Evolutionary conservation across 2,329 filamentous ascomycete genomes (phyloP), one percentile per base, ranked within the genome.

Genomic region (Colletotrichum sp.): DNA sequence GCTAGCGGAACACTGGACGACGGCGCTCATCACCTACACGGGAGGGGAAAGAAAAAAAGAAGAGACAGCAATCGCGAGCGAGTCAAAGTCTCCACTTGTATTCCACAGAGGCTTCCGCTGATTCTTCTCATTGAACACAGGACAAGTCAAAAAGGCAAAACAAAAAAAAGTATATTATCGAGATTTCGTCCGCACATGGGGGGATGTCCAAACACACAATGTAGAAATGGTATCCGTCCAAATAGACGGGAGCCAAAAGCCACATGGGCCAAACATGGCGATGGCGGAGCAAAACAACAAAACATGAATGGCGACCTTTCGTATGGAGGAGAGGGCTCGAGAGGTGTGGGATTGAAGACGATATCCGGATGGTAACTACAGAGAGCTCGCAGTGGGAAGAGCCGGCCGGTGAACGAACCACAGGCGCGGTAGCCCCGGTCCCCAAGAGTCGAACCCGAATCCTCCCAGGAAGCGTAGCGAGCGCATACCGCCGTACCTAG

Each of bases 1-100:
- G 24, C 55, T 70, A 38, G 68, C 60, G 24, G 65, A 55, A 69
- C 32, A 28, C 62, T 64, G 34, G 69, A 67, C 16, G 61, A 52
- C 21, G 43, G 43, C n/a, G 43, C n/a, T 52, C 43, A 52, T 10
- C n/a, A 21, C n/a, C 38, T 72, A 16, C 24, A 52, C 30, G 52
- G 64, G 30, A 56, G 36, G 21, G 68, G 61, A 34, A 43, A 71
- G 32, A 43, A 43, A 28, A 43, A 28, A 32, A 32, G n/a, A 66
- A 32, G 60, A 43, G 10, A 52, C 34, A 72, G 48, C 52, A 52
- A 34, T 48, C 12, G 70, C 15, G 48, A 68, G 43, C 73, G 64
- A 75, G 73, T 75, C 73, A 73, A 75, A 28, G n/a, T 43, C 62
- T n/a, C 69, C 70, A 73, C 73, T 62, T 75, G 56, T 32, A 21